Evolutionary conservation across 306 rosid species (phyloP).

Genomic region (Cucumis sativus): Cucumber_9930_V3 NC_026659.2:27884501-27885000

Average conservation of each 20-base stretch:
- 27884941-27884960: too few relatives aligned
- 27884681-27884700: too few relatives aligned
- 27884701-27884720: too few relatives aligned
- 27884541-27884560: constrained; percentile 6
- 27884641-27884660: too few relatives aligned
- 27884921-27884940: too few relatives aligned
- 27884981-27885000: too few relatives aligned
- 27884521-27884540: constrained; percentile 15
- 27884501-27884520: constrained; percentile 25
- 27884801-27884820: neutral
- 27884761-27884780: neutral
- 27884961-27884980: too few relatives aligned
- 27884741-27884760: neutral
- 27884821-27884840: neutral
- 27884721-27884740: neutral
- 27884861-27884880: neutral
- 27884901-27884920: too few relatives aligned
- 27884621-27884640: constrained; percentile 22
- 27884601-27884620: constrained; percentile 20
- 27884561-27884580: neutral
- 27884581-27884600: neutral
- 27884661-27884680: too few relatives aligned
- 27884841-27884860: neutral
- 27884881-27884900: neutral
- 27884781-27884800: neutral